These are phyloP conservation scores for Planoprotostelium fungivorum DNA, from an alignment of 78 protist genomes.

Conservation along the genomic window DNA sequence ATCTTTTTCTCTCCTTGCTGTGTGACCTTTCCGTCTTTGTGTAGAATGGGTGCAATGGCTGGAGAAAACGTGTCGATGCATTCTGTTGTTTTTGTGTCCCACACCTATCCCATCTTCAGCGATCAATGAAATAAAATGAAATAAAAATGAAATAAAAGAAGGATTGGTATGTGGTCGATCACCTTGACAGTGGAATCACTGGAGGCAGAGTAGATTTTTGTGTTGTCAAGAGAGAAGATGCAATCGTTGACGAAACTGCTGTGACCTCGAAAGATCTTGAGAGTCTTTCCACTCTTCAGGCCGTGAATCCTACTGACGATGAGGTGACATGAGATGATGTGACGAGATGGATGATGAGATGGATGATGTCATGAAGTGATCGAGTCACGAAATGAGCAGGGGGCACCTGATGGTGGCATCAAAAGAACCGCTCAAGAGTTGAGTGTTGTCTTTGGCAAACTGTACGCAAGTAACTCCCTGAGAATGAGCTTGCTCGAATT, in stretches of 20 bases:
- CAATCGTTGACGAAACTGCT: slow-evolving; percentile 63
- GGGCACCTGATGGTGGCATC: slow-evolving; percentile 51
- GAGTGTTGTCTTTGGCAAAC: slow-evolving; percentile 47
- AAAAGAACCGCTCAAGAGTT: slow-evolving; percentile 54
- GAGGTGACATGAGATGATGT: not conserved
- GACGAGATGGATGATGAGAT: not conserved
- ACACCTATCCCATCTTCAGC: slow-evolving; percentile 4
- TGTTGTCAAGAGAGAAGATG: slow-evolving; percentile 20
- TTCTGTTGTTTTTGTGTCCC: slow-evolving; percentile 73
- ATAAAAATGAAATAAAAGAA: not conserved
- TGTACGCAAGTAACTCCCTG: slow-evolving; percentile 67
- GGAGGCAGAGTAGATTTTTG: slow-evolving; percentile 31
- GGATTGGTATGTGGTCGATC: not conserved
- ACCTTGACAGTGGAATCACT: slow-evolving; percentile 71
- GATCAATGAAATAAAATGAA: not conserved
- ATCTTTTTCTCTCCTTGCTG: not conserved
- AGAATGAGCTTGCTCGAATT: slow-evolving; percentile 71
- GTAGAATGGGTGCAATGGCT: not conserved
- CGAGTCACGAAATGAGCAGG: not conserved
- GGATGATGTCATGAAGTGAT: not conserved
- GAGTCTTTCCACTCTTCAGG: slow-evolving; percentile 68
- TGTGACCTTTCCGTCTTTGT: not conserved
- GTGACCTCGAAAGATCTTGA: slow-evolving; percentile 81
- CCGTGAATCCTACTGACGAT: slow-evolving; percentile 65
- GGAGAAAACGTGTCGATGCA: slow-evolving; percentile 51